A percentile compares a stretch with the other conserved stretches of the same genome.
These are phyloP conservation scores for Pichia sp. DNA, from an alignment of 1,139 yeast species.

Conservation along the genomic window DNA sequence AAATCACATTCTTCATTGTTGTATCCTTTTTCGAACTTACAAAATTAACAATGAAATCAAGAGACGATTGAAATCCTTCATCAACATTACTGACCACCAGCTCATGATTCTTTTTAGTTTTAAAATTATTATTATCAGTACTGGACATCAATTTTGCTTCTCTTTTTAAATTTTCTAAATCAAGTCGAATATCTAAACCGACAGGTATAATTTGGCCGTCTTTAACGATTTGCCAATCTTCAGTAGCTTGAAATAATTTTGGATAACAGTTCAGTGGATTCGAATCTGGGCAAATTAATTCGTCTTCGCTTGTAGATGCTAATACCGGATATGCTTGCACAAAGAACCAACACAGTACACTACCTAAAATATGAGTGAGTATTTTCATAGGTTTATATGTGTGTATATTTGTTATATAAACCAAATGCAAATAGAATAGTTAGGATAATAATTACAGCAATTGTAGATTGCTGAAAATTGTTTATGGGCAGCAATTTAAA, in stretches of 20 bases:
- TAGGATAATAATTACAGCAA: too few species aligned
- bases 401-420: too few species aligned
- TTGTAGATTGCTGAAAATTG: too few species aligned
- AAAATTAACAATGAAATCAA: conserved; percentile 7
- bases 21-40: not conserved
- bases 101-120: conserved; percentile 9
- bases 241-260: conserved; percentile 49
- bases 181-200: conserved; percentile 69
- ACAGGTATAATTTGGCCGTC: conserved; percentile 72
- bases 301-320: conserved; percentile 9
- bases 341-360: not conserved
- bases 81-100: conserved; percentile 9
- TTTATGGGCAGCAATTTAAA: too few species aligned
- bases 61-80: conserved; percentile 5
- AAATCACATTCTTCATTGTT: conserved; percentile 1
- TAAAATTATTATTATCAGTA: conserved; percentile 15
- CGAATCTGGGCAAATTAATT: conserved; percentile 41
- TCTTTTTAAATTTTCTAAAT: conserved; percentile 59
- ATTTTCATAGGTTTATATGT: too few species aligned
- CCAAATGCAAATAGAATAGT: too few species aligned
- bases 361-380: too few species aligned
- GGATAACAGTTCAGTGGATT: conserved; percentile 58
- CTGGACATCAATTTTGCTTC: conserved; percentile 51
- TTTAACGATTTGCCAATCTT: conserved; percentile 62
- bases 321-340: conserved; percentile 13